These are phyloP conservation scores for Aspergillus amoenus DNA, from an alignment of 2,329 filamentous ascomycete species.

Conservation along the genomic window DNA sequence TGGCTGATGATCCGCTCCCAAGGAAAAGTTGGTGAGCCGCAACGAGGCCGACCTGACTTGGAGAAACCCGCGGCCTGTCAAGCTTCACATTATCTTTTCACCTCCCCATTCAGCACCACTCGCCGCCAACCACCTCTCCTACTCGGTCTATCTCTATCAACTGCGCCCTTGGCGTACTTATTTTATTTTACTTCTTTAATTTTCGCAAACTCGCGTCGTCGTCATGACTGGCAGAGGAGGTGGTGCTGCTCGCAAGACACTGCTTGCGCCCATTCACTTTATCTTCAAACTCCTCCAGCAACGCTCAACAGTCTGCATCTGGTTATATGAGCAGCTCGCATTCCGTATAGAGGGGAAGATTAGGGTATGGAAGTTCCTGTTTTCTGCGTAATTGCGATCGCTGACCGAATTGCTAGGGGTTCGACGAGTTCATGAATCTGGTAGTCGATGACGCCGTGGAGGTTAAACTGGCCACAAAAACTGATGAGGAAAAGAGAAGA, in stretches of 20 bases:
- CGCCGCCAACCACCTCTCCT: slow-evolving; percentile 4
- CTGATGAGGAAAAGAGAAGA: slow-evolving; percentile 74
- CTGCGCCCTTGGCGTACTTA: neutral
- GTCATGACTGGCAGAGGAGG: slow-evolving; percentile 56
- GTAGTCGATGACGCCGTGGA: slow-evolving; percentile 95
- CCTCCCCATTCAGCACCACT: slow-evolving; percentile 6
- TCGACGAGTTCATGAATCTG: slow-evolving; percentile 99
- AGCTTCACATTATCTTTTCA: slow-evolving; percentile 16
- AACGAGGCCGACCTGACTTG: slow-evolving; percentile 14
- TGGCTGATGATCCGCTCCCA: slow-evolving; percentile 23
- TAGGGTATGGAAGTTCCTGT: slow-evolving; percentile 57
- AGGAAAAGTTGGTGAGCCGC: slow-evolving; percentile 34
- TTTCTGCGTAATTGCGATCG: neutral
- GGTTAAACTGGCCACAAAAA: slow-evolving; percentile 81
- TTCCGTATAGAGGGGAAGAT: slow-evolving; percentile 97
- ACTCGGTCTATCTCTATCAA: neutral
- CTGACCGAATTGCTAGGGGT: slow-evolving; percentile 62
- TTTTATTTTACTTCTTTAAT: neutral
- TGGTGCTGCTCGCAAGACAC: slow-evolving; percentile 63
- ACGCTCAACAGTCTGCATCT: slow-evolving; percentile 84
- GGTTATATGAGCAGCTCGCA: slow-evolving; percentile 93
- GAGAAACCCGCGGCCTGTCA: slow-evolving; percentile 11
- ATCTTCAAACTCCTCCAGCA: slow-evolving; percentile 90
- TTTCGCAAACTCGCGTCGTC: slow-evolving; percentile 13
- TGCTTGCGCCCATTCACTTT: slow-evolving; percentile 78